Base-by-base conservation (phyloP, 2,329 filamentous ascomycete genomes). In the Peltaster fructicola region DNA sequence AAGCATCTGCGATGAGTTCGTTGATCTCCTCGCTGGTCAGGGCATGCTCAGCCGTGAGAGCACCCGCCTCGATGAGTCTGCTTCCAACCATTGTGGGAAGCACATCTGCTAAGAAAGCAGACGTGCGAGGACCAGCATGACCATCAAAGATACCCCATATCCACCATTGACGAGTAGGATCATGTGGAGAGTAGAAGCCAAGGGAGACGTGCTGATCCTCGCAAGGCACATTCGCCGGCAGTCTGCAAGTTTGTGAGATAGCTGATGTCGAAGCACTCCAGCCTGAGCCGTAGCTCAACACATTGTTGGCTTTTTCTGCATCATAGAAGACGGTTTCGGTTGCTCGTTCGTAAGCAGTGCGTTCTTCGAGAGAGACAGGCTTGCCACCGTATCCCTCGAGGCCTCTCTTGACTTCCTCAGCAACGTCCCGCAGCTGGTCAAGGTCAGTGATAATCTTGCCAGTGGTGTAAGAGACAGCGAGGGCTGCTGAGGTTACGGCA, bases 71-170 rank as follows among this genome's bases (percentile, higher is more conserved):
- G 15, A 19, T 25, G 3, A 50, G 22, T 3, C 26, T 22, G 8
- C 33, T 22, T 3, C 39, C 37, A 4, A 50, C 36, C 8, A 36
- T 13, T 15, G 24, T 17, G 6, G 40, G 33, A 8, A 50, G 20
- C 4, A 27, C 11, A 6, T 39, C 30, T 25, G 36, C 34, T 3
- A 50, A 34, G 7, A 42, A 14, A 6, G 40, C 27, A 3, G 46
- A 32, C 7, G 45, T 50, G 6, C 36, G 30, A 4, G 37, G 32
- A 9, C 48, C 46, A 20, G 45, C 45, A 37, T 57, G 54, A 2
- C 54, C 54, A 25, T 57, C 54, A 18, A 53, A 56, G 14, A 56
- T 43, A 6, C 34, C 48, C 50, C 51, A 56, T 14, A 46, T 32
- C 13, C 24, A 30, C 43, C 43, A 46, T 17, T 41, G 35, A 15